Percentiles rank a stretch among this genome's conserved stretches.
Conservation (phyloP, 2,329 filamentous ascomycete genomes). For the Lasiodiplodia sp. region DNA sequence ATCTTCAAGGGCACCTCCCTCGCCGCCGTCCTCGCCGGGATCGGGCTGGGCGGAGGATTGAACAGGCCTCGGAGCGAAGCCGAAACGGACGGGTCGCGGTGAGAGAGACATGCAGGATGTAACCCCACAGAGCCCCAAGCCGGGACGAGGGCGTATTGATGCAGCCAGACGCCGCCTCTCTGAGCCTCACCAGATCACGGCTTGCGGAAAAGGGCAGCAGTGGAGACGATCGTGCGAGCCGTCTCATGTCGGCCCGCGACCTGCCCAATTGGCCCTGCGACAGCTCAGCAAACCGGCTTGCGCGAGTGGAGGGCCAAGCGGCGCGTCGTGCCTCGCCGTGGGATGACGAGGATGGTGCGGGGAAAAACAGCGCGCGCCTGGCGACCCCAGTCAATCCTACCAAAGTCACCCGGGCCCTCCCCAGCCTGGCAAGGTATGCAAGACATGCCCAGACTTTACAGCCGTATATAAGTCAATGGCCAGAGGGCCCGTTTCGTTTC, state of each 20-base stretch:
- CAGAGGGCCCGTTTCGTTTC: slow-evolving; percentile 16
- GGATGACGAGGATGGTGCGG: slow-evolving; percentile 24
- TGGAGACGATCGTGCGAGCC: slow-evolving; percentile 1
- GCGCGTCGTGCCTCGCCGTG: background rate
- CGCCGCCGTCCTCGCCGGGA: slow-evolving; percentile 18
- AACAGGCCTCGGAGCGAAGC: background rate
- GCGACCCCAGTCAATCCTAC: slow-evolving; percentile 6
- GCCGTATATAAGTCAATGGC: slow-evolving; percentile 20
- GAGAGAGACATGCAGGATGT: background rate
- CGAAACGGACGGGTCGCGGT: background rate
- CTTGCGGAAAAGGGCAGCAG: background rate
- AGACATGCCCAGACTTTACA: slow-evolving; percentile 12
- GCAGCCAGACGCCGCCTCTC: background rate
- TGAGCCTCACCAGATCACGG: background rate
- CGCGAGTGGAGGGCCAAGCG: slow-evolving; percentile 6
- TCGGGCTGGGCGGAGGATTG: background rate
- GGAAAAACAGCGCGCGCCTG: slow-evolving; percentile 9
- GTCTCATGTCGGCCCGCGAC: slow-evolving; percentile 2
- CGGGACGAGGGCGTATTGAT: background rate
- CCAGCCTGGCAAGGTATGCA: slow-evolving; percentile 6
- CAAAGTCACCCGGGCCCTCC: background rate
- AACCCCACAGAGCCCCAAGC: slow-evolving; percentile 13
- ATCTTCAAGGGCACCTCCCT: slow-evolving; percentile 47
- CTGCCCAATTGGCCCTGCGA: slow-evolving; percentile 18
- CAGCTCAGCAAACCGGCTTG: background rate